phyloP scores from a whole-genome alignment of 768 basidiomycete species.

The Psilocybe subaeruginosa region DNA sequence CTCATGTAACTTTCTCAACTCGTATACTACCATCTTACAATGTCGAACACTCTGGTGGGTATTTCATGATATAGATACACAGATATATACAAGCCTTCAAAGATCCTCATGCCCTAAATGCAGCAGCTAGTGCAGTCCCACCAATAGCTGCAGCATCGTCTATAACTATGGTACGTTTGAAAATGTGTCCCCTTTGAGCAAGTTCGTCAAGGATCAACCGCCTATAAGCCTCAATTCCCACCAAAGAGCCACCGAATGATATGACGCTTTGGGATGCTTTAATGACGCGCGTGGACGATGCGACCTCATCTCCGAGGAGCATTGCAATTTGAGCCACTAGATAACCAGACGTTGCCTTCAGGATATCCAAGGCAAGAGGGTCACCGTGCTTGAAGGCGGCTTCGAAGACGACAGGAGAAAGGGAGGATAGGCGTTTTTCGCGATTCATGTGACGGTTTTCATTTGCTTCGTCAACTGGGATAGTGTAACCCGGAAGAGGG shows the following conservation, averaged over 20 bases:
- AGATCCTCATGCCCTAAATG: constrained; percentile 6
- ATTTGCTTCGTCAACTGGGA: constrained; percentile 14
- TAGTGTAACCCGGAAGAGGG: constrained; percentile 29
- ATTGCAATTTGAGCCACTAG: constrained; percentile 64
- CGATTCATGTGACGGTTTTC: constrained; percentile 41
- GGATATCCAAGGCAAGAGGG: constrained; percentile 61
- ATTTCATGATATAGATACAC: background rate
- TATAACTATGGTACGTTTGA: constrained; percentile 67
- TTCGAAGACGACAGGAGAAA: constrained; percentile 77
- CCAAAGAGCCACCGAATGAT: constrained; percentile 81
- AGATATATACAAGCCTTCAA: background rate
- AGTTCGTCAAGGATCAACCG: constrained; percentile 59
- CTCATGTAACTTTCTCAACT: too few species aligned
- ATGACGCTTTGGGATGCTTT: constrained; percentile 60
- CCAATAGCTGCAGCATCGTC: constrained; percentile 71
- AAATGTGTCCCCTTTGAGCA: constrained; percentile 57
- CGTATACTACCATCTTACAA: too few species aligned
- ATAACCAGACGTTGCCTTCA: constrained; percentile 50
- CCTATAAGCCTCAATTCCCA: constrained; percentile 63
- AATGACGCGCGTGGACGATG: constrained; percentile 38
- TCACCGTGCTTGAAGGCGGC: constrained; percentile 75
- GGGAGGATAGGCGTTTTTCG: constrained; percentile 76
- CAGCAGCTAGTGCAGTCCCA: constrained; percentile 55
- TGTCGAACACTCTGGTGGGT: background rate
- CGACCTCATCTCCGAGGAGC: constrained; percentile 45